Percentiles rank a stretch among this genome's conserved stretches.
Conservation (phyloP, 169 alveolate genomes). For the Babesia ovata region DNA sequence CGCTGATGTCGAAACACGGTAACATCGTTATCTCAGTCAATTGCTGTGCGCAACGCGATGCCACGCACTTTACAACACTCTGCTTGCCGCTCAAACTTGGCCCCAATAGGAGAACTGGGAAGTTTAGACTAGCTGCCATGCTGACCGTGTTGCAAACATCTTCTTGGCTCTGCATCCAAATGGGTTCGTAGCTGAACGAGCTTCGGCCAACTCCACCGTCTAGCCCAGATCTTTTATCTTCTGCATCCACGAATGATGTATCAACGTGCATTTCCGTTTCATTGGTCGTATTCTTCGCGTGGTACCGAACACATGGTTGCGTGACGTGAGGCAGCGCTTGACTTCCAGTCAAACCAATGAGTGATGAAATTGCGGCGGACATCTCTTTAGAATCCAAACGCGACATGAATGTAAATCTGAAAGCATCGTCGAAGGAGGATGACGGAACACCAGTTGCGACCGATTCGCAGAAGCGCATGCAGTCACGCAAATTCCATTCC, state of each 20-base stretch:
- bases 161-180: slow-evolving; percentile 45
- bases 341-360: background rate
- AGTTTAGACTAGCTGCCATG: slow-evolving; percentile 17
- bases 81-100: slow-evolving; percentile 68
- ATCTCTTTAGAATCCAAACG: slow-evolving; percentile 5
- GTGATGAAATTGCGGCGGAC: background rate
- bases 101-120: slow-evolving; percentile 73
- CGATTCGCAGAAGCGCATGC: slow-evolving; percentile 42
- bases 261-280: background rate
- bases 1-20: slow-evolving; percentile 79
- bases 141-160: slow-evolving; percentile 8
- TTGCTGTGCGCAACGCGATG: slow-evolving; percentile 47
- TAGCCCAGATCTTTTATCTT: no score
- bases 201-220: background rate
- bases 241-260: background rate
- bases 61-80: slow-evolving; percentile 50
- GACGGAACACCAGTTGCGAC: slow-evolving; percentile 6
- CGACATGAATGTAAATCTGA: slow-evolving; percentile 36
- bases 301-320: background rate
- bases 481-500: slow-evolving; percentile 57
- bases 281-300: no score
- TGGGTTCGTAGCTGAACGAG: slow-evolving; percentile 8
- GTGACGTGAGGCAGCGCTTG: background rate
- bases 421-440: slow-evolving; percentile 10
- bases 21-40: slow-evolving; percentile 73